Evolutionary conservation across 106 monocot species (phyloP), one percentile per base, ranked within the genome.

Genomic region (Allium cepa): DNA sequence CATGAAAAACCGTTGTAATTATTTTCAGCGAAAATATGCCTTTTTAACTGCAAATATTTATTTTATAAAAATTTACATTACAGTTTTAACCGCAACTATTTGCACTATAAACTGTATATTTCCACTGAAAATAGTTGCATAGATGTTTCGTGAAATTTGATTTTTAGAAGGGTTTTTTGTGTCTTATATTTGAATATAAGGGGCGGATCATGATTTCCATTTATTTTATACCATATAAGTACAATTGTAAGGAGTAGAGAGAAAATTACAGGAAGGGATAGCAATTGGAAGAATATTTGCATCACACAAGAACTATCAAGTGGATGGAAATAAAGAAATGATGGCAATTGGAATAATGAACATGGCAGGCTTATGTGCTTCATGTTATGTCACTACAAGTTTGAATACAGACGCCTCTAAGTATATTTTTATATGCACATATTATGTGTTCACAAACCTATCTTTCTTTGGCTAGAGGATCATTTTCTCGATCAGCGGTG

Each of bases 241-340:
- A 4, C 4, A 36, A 36, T 36, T 36, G 36, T 36, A 36, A 36
- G 36, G 3, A 36, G 5, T 2, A 36, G 36, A 36, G 36, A 36
- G 1, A 36, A 36, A 36, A n/a, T 72, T 59, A 27, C 75, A 94
- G 94, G 94, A 94, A 78, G 94, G 94, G 14, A 87, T 94, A 74
- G 94, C 94, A 27, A 90, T 94, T n/a, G 94, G 90, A 49, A 90
- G 94, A 75, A 94, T 87, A 56, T 94, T 94, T 75, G 94, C 94
- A 26, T 94, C 94, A 56, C 68, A 90, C 9, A 94, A 90, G 58
- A 94, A 87, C 63, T 94, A 94, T 69, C 90, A 87, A 69, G 73
- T 94, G 9, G 94, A 94, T 72, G 94, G 94, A 45, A 94, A 94
- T 80, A 94, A 94, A 77, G 94, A 94, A 78, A 94, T 94, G 94